Conservation (phyloP, 352 stramenopile genomes). For the Phytophthora podocarpi region DNA sequence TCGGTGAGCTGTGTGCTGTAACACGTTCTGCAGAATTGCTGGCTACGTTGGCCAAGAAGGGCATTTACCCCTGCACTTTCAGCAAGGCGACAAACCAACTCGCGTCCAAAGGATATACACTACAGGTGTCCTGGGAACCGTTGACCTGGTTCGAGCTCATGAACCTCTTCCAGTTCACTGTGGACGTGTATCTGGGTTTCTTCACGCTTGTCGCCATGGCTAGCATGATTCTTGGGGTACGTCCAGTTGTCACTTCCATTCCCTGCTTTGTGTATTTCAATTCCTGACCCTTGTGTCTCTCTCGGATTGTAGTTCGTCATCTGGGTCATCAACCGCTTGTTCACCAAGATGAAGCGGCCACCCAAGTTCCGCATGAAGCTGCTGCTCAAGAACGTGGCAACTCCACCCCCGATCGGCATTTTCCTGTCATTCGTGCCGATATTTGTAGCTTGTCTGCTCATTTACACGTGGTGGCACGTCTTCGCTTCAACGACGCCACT, state of each 20-base stretch:
- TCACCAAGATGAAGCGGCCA: constrained; percentile 96
- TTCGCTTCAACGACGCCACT: constrained; percentile 56
- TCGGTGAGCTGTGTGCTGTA: constrained; percentile 77
- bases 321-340: constrained; percentile 93
- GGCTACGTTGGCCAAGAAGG: constrained; percentile 72
- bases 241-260: no score
- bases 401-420: constrained; percentile 85
- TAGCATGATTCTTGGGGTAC: constrained; percentile 87
- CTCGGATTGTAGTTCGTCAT: constrained; percentile 69
- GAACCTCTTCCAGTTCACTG: constrained; percentile 96
- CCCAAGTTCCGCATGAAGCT: constrained; percentile 92
- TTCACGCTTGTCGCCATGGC: constrained; percentile 92
- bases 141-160: constrained; percentile 94
- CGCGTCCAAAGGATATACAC: constrained; percentile 74
- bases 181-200: constrained; percentile 94
- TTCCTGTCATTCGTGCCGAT: constrained; percentile 70
- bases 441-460: constrained; percentile 51
- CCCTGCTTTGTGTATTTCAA: no score
- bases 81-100: constrained; percentile 70
- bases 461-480: constrained; percentile 87
- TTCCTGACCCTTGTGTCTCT: no score
- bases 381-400: constrained; percentile 90
- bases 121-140: constrained; percentile 91
- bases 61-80: constrained; percentile 61
- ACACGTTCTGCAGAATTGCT: constrained; percentile 64